Evolutionary conservation across 2,329 filamentous ascomycete species (phyloP), one percentile per base, ranked within the genome.

Genomic region (Penicillium sp.): DNA sequence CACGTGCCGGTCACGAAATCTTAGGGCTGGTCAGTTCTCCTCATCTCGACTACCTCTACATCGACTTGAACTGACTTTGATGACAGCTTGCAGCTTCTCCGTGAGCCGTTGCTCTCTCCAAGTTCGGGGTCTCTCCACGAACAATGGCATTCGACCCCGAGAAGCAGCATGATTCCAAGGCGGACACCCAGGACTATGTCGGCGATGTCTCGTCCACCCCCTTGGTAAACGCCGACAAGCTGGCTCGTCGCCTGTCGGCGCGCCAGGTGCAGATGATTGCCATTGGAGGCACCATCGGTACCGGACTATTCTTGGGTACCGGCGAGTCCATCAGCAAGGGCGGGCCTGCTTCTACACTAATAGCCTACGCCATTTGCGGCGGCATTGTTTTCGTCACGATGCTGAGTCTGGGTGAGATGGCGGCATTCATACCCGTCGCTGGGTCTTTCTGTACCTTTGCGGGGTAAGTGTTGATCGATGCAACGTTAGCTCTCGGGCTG

Each of bases 251-350:
- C 38, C 74, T 86, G 11, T 82, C 80, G 2, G 73, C 81, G 14
- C 79, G 83, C n/a, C 84, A 86, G 65, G 81, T 86, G 10, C 83
- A 86, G 69, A 86, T 87, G 82, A 84, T 87, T 54, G 84, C 84
- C 39, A 75, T 76, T 50, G 73, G 71, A 5, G 73, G 73, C 20
- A 75, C 72, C 6, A 76, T 76, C 41, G 71, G 68, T 13, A 85
- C 83, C 0, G 83, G 83, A 2, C 68, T 86, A 4, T 86, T 86
- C 57, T 73, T 87, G 5, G 83, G 83, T 27, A 84, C 81, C 0
- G 83, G 83, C 9, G 81, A 81, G 62, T 79, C 81, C 4, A 68
- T 86, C 35, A 76, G 81, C 1, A 83, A 76, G 0, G 83, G 81
- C 27, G 83, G 83, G 0, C 83, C 83, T 4, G 82, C 79, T 0